A percentile compares a stretch with the other conserved stretches of the same genome.
Conservation (phyloP, 106 monocot genomes). For the Cymbidium sinense region DNA sequence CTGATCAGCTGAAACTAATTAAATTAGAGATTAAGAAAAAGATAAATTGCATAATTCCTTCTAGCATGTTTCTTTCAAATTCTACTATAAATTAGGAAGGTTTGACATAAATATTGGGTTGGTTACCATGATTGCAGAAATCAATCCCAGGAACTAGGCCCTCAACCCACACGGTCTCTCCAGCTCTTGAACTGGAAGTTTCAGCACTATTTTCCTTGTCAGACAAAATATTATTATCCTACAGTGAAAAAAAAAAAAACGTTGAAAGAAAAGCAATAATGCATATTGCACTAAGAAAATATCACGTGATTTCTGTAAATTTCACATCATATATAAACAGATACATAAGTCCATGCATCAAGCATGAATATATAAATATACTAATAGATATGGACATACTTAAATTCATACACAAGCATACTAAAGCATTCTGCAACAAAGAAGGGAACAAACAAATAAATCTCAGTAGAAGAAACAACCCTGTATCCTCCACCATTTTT, state of each 20-base stretch:
- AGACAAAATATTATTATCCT: constrained; percentile 19
- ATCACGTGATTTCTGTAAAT: neutral
- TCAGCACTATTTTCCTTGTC: constrained; percentile 23
- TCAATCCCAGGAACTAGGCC: constrained; percentile 96
- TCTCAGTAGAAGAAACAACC: constrained; percentile 17
- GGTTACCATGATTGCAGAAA: constrained; percentile 88
- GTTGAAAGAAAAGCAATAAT: neutral
- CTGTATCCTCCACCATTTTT: constrained; percentile 2
- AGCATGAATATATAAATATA: neutral
- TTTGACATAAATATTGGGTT: neutral
- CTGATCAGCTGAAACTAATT: neutral
- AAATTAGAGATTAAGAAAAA: neutral
- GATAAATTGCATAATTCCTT: neutral
- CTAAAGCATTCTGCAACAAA: neutral
- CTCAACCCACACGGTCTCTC: constrained; percentile 79
- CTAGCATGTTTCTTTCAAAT: neutral
- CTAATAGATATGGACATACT: no score
- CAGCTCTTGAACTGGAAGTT: constrained; percentile 20
- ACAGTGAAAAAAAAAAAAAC: neutral
- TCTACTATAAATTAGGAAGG: neutral
- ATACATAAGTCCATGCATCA: neutral
- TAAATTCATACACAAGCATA: neutral
- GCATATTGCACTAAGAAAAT: neutral
- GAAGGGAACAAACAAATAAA: neutral
- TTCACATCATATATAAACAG: neutral